Percentiles rank a stretch among this genome's conserved stretches.
These are phyloP conservation scores for Chlorella sp. DNA, from an alignment of 139 green algal genomes.

Conservation along the genomic window DNA sequence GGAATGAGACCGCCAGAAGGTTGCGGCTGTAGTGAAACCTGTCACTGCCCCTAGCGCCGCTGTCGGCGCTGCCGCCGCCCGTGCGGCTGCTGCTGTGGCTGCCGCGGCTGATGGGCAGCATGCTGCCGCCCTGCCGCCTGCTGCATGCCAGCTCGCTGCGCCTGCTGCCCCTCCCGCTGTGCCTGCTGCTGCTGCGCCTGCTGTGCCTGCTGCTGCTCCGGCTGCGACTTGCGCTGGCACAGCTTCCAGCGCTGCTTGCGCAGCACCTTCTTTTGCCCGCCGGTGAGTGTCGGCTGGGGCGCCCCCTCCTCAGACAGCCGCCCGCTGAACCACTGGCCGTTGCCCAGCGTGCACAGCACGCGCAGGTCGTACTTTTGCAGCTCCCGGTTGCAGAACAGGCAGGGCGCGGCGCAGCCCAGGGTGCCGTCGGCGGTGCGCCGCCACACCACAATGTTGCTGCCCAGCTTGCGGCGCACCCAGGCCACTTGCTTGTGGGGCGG, in stretches of 20 bases:
- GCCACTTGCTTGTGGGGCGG: conserved; percentile 42
- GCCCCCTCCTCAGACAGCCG: conserved; percentile 50
- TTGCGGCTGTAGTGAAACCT: too few species aligned
- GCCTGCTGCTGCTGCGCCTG: too few species aligned
- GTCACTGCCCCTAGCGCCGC: too few species aligned
- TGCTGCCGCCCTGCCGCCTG: too few species aligned
- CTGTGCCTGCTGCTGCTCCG: too few species aligned
- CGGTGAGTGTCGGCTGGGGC: conserved; percentile 46
- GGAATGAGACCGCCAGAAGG: too few species aligned
- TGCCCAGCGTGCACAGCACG: conserved; percentile 51
- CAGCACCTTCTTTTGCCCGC: conserved; percentile 47
- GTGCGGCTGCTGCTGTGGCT: too few species aligned
- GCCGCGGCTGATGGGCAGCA: too few species aligned
- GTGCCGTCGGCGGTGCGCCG: conserved; percentile 58
- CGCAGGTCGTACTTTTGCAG: conserved; percentile 62
- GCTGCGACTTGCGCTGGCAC: not conserved
- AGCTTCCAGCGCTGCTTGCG: conserved; percentile 18
- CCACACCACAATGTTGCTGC: conserved; percentile 55
- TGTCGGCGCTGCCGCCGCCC: too few species aligned
- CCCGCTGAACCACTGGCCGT: conserved; percentile 53
- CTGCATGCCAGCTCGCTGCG: too few species aligned
- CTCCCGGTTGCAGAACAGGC: conserved; percentile 64
- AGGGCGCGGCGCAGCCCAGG: conserved; percentile 65
- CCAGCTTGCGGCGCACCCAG: conserved; percentile 75
- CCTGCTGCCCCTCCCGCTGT: too few species aligned